Evolutionary conservation across 768 basidiomycete genomes (phyloP), one percentile per base, ranked within the genome.

Genomic region (Leccinellum luteum): DNA sequence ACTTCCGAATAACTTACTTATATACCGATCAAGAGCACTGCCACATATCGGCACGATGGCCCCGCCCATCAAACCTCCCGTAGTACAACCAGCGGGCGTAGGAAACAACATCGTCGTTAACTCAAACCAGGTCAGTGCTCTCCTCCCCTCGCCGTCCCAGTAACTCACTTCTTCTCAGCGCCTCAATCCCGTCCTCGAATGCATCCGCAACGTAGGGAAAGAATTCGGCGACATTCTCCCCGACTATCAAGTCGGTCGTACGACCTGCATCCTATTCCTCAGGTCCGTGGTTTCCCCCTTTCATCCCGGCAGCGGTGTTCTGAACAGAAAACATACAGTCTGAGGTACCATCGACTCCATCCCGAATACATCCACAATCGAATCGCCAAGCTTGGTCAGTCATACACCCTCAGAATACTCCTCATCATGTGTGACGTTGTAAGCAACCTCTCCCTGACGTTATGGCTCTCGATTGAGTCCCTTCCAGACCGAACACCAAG

Each of bases 321-420:
- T 60, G 8, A 60, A 25, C n/a, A n/a, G 6, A 3, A 56, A 17
- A 21, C 9, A 31, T 19, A 2, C 59, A 98, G 97, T 69, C 71
- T 98, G 62, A 90, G 86, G 66, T 98, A 98, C 64, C 95, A 98
- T 66, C 89, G 95, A 51, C 82, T 99, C 14, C 97, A 98, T 72
- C 97, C 97, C 14, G 97, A 98, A 72, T 99, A 99, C 70, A 87
- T 99, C 56, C 92, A 93, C 70, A 82, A 83, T 51, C 87, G 97
- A 13, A 94, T 99, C 57, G 89, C 93, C 65, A 88, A 86, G 63
- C 84, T 99, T 19, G 90, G 88, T 4, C 81, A 81, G 34, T 83
- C 85, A 2, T 98, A 94, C 72, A 89, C 82, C 59, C 80, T 98
- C 15, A 78, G 97, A 48, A 83, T 99, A 55, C 77, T 98, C 30